A percentile compares a stretch with the other conserved stretches of the same genome.
Conservation (phyloP, 257 asterid genomes). For the Solanum corneliomulleri region DNA sequence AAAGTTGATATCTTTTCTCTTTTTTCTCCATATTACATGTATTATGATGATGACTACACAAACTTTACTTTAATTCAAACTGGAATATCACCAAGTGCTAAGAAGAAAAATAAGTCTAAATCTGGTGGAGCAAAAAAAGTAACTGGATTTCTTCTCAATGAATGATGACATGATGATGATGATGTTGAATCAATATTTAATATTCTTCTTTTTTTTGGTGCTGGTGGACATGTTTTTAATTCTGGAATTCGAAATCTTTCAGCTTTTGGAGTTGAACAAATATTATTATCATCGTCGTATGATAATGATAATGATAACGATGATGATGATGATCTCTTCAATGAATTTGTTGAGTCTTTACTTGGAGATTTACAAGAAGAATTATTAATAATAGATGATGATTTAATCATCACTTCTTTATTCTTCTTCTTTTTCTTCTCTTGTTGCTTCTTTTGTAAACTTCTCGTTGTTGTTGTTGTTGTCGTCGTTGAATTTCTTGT, state of each 20-base stretch:
- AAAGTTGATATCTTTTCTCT: neutral
- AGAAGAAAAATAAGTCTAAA: constrained; percentile 52
- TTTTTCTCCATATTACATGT: neutral
- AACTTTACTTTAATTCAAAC: constrained; percentile 14
- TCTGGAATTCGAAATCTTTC: constrained; percentile 55
- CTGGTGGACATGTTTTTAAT: constrained; percentile 65
- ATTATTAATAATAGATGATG: neutral
- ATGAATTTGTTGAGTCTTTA: neutral
- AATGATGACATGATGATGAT: constrained; percentile 9
- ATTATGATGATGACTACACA: neutral
- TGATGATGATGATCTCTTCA: neutral
- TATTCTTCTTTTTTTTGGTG: constrained; percentile 56
- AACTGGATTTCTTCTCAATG: constrained; percentile 22
- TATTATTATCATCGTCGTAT: constrained; percentile 8
- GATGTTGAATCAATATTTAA: neutral
- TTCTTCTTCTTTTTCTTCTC: constrained; percentile 10
- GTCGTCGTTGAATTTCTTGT: constrained; percentile 7
- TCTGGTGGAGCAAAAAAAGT: constrained; percentile 64
- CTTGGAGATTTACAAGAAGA: constrained; percentile 13
- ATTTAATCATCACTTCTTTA: neutral
- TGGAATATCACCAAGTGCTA: constrained; percentile 45
- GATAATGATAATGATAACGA: neutral
- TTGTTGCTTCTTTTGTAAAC: neutral
- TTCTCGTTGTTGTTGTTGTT: neutral
- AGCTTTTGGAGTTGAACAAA: constrained; percentile 56